Evolutionary conservation across 805 yeast species (phyloP), one percentile per base, ranked within the genome.

Genomic region (Yamadazyma nakazawae): DNA sequence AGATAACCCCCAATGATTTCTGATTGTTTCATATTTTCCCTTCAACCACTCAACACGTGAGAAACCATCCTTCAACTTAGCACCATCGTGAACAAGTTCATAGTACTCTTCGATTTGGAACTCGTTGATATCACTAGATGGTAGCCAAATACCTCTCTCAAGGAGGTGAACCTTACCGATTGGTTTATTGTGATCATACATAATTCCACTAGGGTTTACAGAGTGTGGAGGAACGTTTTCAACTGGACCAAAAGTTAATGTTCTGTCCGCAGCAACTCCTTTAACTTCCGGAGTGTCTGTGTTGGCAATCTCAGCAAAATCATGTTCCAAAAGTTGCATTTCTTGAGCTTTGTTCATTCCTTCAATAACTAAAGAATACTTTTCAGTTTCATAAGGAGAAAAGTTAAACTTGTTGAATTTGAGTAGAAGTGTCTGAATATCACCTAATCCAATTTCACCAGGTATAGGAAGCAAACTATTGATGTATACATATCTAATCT

Each of bases 71-170:
- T 72, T 67, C 55, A 94, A 74, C 51, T 72, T 69, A 2, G 96
- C 95, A 26, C 85, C 97, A 37, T 70, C 74, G 60, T 94, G 90
- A 42, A 82, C 74, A 31, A 90, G 56, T 67, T 89, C 92, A 62
- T 89, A 91, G 60, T 84, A 82, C 62, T 94, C 98, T 61, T 90
- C 96, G 51, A 89, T 73, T 34, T 62, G 88, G 78, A 49, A 85
- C 59, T 43, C 87, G 66, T 56, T 81, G 61, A 53, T 89, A 79
- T 88, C 89, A 77, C 70, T 62, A 53, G 90, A 96, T 2, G 97
- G 92, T 43, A 91, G 72, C 97, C 98, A 92, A 43, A 87, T 64
- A 40, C 85, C 86, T 61, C 97, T 79, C 48, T 79, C 72, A 50
- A 89, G 73, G 48, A 70, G 73, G 52, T 76, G 72, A 19, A 82